Base-by-base conservation (phyloP, 371 early-diverging fungal genomes). In the Actinomortierella ambigua region DNA sequence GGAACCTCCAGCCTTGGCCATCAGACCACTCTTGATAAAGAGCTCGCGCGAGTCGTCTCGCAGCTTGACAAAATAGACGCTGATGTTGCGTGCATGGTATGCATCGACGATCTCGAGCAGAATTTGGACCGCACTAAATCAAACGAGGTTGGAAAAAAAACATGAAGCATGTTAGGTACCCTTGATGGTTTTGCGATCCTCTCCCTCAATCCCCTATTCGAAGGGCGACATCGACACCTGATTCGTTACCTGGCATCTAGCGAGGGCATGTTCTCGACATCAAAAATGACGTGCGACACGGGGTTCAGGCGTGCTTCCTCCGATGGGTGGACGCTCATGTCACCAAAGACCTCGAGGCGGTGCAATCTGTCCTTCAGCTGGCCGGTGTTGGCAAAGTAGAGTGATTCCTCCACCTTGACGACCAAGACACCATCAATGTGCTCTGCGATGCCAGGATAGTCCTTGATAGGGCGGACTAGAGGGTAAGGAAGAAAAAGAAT, bases 371-470 rank as follows among this genome's bases (percentile, higher is more conserved):
- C 97, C 73, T 93, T 92, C 54, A 98, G 79, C 81, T 96, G 95
- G 1, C 96, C 96, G 47, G 93, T 89, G 70, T 98, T 98, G 46
- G 96, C 97, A 82, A 98, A 98, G 70, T 90, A 95, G 26, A 98
- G 77, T 0, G 90, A 87, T 62, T 98, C 98, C 57, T 95, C 94
- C 27, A 98, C 84, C 51, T 90, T 84, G 57, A 98, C 88, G 59
- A 98, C 85, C 34, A 97, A 76, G 20, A 88, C 88, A 13, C 93
- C 95, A 64, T 92, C 89, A 24, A 95, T 80, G 40, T 90, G 90
- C 62, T 92, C 90, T 3, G 88, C 85, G 29, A 81, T 78, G 27
- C 85, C 81, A 14, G 88, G 84, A 42, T 87, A 82, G 48, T 90
- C 85, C 61, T 82, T 81, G 66, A 88, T 84, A 28, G 85, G 83